Percentiles rank a stretch among this genome's conserved stretches.
Conservation (phyloP, 345 rosid species). For the Eucalyptus erythrocorys region DNA sequence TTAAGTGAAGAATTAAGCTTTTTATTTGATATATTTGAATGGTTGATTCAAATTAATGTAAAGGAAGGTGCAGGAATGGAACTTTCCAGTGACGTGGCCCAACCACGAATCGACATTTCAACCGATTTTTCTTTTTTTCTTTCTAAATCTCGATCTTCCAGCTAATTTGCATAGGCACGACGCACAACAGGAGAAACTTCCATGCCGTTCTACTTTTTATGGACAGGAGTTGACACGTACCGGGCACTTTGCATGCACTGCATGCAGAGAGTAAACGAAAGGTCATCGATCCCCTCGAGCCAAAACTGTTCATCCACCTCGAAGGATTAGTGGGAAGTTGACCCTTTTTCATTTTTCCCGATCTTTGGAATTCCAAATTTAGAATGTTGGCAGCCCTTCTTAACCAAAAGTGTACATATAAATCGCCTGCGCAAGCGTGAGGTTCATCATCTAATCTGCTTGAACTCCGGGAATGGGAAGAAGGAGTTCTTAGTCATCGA, state of each 20-base stretch:
- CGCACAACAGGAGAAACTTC: background rate
- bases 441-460: too few relatives aligned
- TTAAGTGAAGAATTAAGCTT: background rate
- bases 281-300: background rate
- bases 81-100: background rate
- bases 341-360: background rate
- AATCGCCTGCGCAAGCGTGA: background rate
- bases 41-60: background rate
- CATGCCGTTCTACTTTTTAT: background rate
- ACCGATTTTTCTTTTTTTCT: too few relatives aligned
- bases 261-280: background rate
- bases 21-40: background rate
- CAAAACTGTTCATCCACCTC: background rate
- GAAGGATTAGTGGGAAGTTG: background rate
- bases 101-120: background rate
- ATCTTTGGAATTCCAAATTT: background rate
- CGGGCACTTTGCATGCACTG: background rate
- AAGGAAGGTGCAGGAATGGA: background rate
- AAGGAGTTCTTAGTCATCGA: too few relatives aligned
- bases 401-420: background rate
- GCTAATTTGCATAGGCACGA: background rate
- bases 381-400: background rate
- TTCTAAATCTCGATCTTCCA: background rate
- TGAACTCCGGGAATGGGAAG: background rate
- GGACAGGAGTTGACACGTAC: background rate